Percentiles rank a stretch among this genome's conserved stretches.
These are phyloP conservation scores for Lentinula raphanica DNA, from an alignment of 768 basidiomycete genomes.

Conservation along the genomic window DNA sequence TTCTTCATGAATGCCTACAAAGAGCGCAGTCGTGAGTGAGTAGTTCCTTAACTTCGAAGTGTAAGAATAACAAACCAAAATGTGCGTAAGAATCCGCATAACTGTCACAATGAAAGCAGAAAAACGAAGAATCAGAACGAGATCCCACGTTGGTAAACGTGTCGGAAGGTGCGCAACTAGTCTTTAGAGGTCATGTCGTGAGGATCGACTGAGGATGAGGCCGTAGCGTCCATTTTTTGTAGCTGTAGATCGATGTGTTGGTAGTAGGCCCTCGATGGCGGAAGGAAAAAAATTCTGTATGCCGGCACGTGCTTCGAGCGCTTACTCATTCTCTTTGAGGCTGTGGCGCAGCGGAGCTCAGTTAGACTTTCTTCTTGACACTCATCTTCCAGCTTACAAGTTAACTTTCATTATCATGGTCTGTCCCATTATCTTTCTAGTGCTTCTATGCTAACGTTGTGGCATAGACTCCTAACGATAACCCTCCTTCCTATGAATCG, in stretches of 20 bases:
- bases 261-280: neutral
- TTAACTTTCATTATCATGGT: constrained; percentile 7
- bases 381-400: neutral
- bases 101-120: constrained; percentile 37
- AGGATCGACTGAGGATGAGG: constrained; percentile 6
- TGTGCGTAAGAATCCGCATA: constrained; percentile 96
- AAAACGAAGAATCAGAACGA: constrained; percentile 35
- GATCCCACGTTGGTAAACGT: constrained; percentile 18
- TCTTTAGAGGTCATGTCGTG: constrained; percentile 79
- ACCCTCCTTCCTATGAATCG: constrained; percentile 47
- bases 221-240: constrained; percentile 11
- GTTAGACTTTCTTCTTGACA: neutral
- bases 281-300: neutral
- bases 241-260: neutral
- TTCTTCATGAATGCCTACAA: constrained; percentile 92
- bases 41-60: constrained; percentile 4
- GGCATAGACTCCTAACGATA: constrained; percentile 25
- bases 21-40: constrained; percentile 3
- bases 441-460: neutral
- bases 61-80: constrained; percentile 54
- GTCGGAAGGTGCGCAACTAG: constrained; percentile 60
- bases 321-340: neutral
- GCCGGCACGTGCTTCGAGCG: neutral
- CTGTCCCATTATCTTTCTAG: neutral
- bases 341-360: neutral